Percentiles rank a stretch among this genome's conserved stretches.
These are phyloP conservation scores for Ganoderma lucidum DNA, from an alignment of 1,284 basidiomycete genomes.

Conservation along the genomic window DNA sequence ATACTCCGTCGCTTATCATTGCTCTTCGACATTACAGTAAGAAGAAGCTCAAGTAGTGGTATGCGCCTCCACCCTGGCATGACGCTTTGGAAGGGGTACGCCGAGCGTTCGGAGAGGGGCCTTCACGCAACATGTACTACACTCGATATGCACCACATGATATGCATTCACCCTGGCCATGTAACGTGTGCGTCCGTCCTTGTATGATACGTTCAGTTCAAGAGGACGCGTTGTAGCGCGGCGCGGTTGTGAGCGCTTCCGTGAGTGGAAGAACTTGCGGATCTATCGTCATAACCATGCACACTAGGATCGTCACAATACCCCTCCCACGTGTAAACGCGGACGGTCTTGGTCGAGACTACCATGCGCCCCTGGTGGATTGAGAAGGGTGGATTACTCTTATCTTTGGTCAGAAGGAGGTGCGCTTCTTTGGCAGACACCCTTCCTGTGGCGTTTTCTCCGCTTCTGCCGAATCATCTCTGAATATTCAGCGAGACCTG, in stretches of 20 bases:
- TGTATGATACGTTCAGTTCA: constrained; percentile 27
- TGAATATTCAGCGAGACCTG: neutral
- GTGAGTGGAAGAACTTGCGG: neutral
- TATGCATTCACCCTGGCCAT: constrained; percentile 33
- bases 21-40: constrained; percentile 55
- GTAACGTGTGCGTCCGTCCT: constrained; percentile 29
- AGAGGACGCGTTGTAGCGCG: neutral
- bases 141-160: constrained; percentile 33
- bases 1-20: neutral
- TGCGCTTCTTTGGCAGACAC: neutral
- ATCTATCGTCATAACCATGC: neutral
- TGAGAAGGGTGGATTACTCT: neutral
- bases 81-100: constrained; percentile 28
- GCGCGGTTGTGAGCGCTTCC: neutral
- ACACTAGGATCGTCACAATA: too few relatives aligned
- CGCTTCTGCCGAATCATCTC: neutral
- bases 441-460: neutral
- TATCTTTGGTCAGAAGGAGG: neutral
- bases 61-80: constrained; percentile 33
- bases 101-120: constrained; percentile 29
- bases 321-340: too few relatives aligned
- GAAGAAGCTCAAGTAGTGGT: constrained; percentile 95
- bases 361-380: neutral
- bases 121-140: constrained; percentile 33
- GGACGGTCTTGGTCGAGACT: too few relatives aligned